Percentiles rank a stretch among this genome's conserved stretches.
Conservation (phyloP, 2,329 filamentous ascomycete species). For the Colletotrichum australisinense region DNA sequence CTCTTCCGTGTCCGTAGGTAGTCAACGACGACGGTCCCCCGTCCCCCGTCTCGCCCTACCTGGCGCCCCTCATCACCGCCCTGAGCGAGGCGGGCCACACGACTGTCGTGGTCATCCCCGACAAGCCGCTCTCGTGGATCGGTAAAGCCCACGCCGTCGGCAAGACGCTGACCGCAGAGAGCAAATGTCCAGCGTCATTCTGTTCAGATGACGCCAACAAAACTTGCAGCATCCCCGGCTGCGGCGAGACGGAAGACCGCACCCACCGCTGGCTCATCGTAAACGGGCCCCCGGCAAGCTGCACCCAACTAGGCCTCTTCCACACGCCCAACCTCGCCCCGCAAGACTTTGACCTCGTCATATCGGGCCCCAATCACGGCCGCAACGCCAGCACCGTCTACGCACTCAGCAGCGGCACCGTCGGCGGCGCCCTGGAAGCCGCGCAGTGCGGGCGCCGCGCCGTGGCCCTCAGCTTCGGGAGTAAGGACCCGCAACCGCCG, state of each 20-base stretch:
- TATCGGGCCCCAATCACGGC: conserved; percentile 72
- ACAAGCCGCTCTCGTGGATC: conserved; percentile 80
- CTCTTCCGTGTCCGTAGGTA: conserved; percentile 37
- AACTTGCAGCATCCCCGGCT: conserved; percentile 46
- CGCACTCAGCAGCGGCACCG: conserved; percentile 67
- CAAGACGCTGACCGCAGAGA: conserved; percentile 60
- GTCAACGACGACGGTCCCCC: conserved; percentile 70
- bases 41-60: conserved; percentile 68
- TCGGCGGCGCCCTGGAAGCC: conserved; percentile 69
- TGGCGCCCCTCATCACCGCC: conserved; percentile 64
- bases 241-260: conserved; percentile 54
- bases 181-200: conserved; percentile 31
- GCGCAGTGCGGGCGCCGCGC: conserved; percentile 66
- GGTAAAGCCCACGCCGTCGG: conserved; percentile 82
- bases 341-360: conserved; percentile 63
- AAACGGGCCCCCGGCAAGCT: conserved; percentile 69
- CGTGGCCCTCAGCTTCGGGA: conserved; percentile 77
- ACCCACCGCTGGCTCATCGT: conserved; percentile 66
- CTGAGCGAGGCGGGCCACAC: conserved; percentile 70
- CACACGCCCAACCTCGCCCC: conserved; percentile 51
- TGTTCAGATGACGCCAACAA: neutral
- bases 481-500: conserved; percentile 75
- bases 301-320: conserved; percentile 69
- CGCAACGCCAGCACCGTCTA: conserved; percentile 70
- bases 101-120: conserved; percentile 76